Evolutionary conservation across 1,284 basidiomycete species (phyloP).

Genomic region (Coriolopsis trogii): DNA sequence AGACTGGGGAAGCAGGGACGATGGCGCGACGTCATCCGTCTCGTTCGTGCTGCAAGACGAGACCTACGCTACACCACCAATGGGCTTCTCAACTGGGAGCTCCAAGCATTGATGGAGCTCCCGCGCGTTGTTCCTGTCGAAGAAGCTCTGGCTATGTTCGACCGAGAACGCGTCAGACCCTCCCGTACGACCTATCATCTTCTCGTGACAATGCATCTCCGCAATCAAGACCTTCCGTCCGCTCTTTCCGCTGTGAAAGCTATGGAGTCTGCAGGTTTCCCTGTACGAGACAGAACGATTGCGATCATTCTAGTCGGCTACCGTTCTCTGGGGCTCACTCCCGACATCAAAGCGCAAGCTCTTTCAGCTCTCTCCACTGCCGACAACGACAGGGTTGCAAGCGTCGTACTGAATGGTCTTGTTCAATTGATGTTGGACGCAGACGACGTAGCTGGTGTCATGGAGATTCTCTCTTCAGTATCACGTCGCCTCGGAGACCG

Average conservation of each 20-base stretch:
- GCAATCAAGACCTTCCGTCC: constrained; percentile 62
- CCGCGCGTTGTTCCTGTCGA: constrained; percentile 50
- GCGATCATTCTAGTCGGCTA: constrained; percentile 60
- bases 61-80: constrained; percentile 51
- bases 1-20: constrained; percentile 46
- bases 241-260: constrained; percentile 52
- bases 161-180: constrained; percentile 45
- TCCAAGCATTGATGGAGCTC: constrained; percentile 57
- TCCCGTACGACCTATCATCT: constrained; percentile 67
- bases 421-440: constrained; percentile 60
- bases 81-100: constrained; percentile 70
- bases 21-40: constrained; percentile 53
- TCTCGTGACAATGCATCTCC: constrained; percentile 64
- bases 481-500: constrained; percentile 31
- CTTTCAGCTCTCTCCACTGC: constrained; percentile 44
- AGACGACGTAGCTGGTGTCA: constrained; percentile 50
- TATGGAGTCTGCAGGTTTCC: constrained; percentile 61
- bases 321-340: constrained; percentile 60
- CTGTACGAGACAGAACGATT: constrained; percentile 58
- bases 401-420: constrained; percentile 62
- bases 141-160: constrained; percentile 52
- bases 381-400: constrained; percentile 44
- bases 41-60: constrained; percentile 48
- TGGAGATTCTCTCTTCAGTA: constrained; percentile 54
- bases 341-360: constrained; percentile 52